Base-by-base conservation (phyloP, 768 basidiomycete genomes). In the Daedalea quercina region DNA sequence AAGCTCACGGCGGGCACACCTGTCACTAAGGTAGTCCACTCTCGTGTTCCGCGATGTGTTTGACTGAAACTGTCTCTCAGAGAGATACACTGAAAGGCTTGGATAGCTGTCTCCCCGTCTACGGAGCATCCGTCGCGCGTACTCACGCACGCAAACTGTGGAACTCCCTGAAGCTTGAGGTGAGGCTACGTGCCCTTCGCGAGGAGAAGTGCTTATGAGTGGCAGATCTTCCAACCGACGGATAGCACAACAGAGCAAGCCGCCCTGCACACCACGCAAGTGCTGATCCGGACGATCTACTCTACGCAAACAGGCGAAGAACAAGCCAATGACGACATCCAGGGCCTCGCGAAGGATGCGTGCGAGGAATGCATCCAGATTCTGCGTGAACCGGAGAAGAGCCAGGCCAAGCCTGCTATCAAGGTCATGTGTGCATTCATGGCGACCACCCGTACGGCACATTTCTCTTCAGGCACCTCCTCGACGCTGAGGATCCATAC, bases 121-220 rank as follows among this genome's bases (percentile, higher is more conserved):
- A 95, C 65, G 96, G 94, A 1, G 61, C 79, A 0, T 68, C 69
- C 1, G 69, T 82, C 3, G 82, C 82, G 2, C 76, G 77, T 13
- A 76, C 78, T 9, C 77, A 79, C 52, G 87, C 87, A 1, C 74
- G 76, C 3, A 85, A 92, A 57, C 67, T 98, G n/a, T 96, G 94
- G 92, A 94, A 86, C 66, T 77, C 85, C 0, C 67, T 98, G 31
- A 95, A 92, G 65, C 76, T 97, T 23, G 96, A 98, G 78, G 94
- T 89, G 53, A 3, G 53, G 52, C 7, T 7, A n/a, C 24, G 23
- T 53, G 34, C 22, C 23, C 34, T 28, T 25, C 3, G 11, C 20
- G 33, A 35, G 6, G 17, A 37, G 4, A 20, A 20, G 43, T 17
- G 26, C 22, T 31, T 4, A 17, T 15, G 3, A 42, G 15, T 23